phyloP scores from a whole-genome alignment of 2,329 filamentous ascomycete genomes.

The Pyrenochaeta sp. region DNA sequence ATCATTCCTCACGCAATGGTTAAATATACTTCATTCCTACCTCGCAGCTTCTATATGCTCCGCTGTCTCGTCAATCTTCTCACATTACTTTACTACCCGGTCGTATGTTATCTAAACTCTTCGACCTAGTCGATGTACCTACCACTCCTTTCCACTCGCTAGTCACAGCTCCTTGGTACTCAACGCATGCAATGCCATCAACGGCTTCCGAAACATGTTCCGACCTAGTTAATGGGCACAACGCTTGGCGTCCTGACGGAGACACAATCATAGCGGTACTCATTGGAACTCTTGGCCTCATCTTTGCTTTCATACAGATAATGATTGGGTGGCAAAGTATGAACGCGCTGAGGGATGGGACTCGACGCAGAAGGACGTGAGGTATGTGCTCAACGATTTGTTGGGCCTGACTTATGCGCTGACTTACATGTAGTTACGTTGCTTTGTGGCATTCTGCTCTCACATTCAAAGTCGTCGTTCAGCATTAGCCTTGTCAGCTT shows the following conservation, averaged over 20 bases:
- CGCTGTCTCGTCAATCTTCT: too few relatives aligned
- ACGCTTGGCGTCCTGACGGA: neutral
- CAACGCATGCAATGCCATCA: neutral
- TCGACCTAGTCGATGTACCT: neutral
- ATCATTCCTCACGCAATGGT: too few relatives aligned
- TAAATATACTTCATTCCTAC: too few relatives aligned
- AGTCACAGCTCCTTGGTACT: too few relatives aligned
- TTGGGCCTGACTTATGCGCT: neutral
- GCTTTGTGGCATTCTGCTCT: neutral
- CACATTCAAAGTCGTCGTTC: too few relatives aligned
- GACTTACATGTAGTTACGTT: neutral
- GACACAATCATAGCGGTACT: neutral
- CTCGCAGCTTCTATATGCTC: too few relatives aligned
- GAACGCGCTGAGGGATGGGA: neutral
- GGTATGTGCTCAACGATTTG: neutral
- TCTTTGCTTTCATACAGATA: neutral
- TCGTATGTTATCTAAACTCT: too few relatives aligned
- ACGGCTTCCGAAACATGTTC: neutral
- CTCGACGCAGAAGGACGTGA: neutral
- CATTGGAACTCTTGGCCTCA: neutral
- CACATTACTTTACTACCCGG: too few relatives aligned
- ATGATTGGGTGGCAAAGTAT: neutral
- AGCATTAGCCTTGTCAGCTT: too few relatives aligned
- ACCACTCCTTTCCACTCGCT: too few relatives aligned
- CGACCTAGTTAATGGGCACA: neutral